Base-by-base conservation (phyloP, 2,329 filamentous ascomycete species). In the Xylaria sp. region DNA sequence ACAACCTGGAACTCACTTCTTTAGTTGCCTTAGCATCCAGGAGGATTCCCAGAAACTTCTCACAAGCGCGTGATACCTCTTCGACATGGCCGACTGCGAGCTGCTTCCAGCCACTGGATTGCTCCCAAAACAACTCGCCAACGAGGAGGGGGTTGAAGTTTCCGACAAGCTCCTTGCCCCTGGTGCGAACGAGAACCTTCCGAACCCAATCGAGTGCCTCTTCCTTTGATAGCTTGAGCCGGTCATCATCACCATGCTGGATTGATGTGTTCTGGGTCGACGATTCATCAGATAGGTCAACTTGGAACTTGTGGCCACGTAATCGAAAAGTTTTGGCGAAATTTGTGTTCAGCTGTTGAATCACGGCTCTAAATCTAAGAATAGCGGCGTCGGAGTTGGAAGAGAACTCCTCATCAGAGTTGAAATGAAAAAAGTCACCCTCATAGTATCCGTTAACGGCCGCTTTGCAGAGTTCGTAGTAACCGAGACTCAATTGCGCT, bases 111-210 rank as follows among this genome's bases (percentile, higher is more conserved):
- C 70, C 68, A 3, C 63, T 65, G 3, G 73, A 75, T 60, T 78
- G 75, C 51, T 77, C 75, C 67, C 74, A 73, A 48, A 79, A 80
- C 2, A 80, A 63, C 46, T 79, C 76, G 3, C 40, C 73, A 15
- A 80, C 64, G 1, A 79, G 62, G 1, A 75, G 67, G 2, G 77
- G 74, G 57, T 78, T 80, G 68, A 74, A 76, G 21, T 72, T 76
- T 9, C 78, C 77, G 3, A 72, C 56, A 2, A 80, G 67, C 54
- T 79, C 76, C 52, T 55, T 6, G 77, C 67, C 56, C 77, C 76
- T 8, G 1, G 41, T n/a, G 1, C 53, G 35, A 10, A 64, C 17
- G 9, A 61, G 44, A 21, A 44, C 29, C 23, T 55, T 54, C 6
- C 35, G 29, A 7, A 48, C 58, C 62, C 58, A 64, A 4, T 38